These are phyloP conservation scores for Moesziomyces sp. DNA, from an alignment of 1,284 basidiomycete genomes.

Conservation along the genomic window DNA sequence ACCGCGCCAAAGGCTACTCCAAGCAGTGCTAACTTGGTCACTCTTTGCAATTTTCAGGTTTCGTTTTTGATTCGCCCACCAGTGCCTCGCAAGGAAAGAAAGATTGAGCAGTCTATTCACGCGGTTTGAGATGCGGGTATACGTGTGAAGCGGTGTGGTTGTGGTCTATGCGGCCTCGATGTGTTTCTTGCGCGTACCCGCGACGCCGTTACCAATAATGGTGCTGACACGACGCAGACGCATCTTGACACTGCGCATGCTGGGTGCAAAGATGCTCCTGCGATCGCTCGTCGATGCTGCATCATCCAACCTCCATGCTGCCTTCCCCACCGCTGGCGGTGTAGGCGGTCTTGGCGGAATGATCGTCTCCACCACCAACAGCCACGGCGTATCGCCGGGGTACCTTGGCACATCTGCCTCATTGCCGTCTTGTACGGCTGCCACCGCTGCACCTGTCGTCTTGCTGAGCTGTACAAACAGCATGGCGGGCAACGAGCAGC, in stretches of 20 bases:
- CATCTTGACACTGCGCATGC: conserved; percentile 29
- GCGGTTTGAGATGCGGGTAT: no score
- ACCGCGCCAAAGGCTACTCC: conserved; percentile 48
- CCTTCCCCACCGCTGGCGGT: conserved; percentile 1
- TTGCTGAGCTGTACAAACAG: conserved; percentile 26
- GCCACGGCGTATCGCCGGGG: conserved; percentile 11
- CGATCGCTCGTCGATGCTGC: conserved; percentile 8
- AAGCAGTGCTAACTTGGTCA: conserved; percentile 58
- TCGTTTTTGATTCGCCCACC: no score
- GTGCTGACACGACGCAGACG: conserved; percentile 29
- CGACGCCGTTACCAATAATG: conserved; percentile 20
- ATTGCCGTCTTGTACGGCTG: neutral
- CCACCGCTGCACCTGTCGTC: no score
- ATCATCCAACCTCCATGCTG: neutral
- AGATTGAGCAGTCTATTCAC: no score
- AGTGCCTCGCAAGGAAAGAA: no score
- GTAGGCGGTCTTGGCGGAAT: conserved; percentile 44
- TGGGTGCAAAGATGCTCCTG: conserved; percentile 41
- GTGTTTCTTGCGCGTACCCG: neutral
- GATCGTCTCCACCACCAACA: conserved; percentile 35
- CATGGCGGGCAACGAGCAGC: conserved; percentile 23
- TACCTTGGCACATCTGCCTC: neutral
- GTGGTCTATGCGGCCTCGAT: no score
- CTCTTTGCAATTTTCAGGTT: neutral
- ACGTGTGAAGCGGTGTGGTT: neutral